Base-by-base conservation (phyloP, 2,329 filamentous ascomycete genomes). In the Periconia sp. region DNA sequence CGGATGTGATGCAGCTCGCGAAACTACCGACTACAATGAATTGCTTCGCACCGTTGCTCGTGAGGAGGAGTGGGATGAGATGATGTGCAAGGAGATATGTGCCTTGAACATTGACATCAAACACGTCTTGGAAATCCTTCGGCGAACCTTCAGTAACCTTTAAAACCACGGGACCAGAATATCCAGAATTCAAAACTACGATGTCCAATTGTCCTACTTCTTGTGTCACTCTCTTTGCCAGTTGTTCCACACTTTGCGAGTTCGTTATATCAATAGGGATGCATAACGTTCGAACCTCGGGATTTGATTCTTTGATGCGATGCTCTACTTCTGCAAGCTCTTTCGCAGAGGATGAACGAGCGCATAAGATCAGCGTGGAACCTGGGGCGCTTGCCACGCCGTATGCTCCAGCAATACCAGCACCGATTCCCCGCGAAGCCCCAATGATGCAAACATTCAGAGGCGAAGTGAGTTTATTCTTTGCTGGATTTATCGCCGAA, bases 101-200 rank as follows among this genome's bases (percentile, higher is more conserved):
- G 0, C 70, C 70, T 12, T 72, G 46, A 0, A 65, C 59, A 40
- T 73, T 72, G 4, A 71, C 59, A 21, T 65, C 52, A 15, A 73
- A 68, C 0, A 69, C 65, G n/a, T 60, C 56, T 33, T 63, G 55
- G 30, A 70, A 69, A 36, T 69, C 64, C 11, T 54, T 52, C 4
- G 67, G 61, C 4, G 52, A 26, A 5, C 67, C 70, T 12, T 63
- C 50, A n/a, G 61, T 50, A 29, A 71, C 52, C 32, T 66, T 64
- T 11, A 64, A 36, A 2, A 63, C 63, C 2, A 73, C 59, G 1
- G 62, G 62, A 0, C 68, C 69, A 0, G 68, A 64, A 43, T 65
- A 69, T 0, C 69, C 71, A 7, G 68, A 69, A 34, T 73, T 73
- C 31, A 64, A 59, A 33, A 73, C 54, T 2, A 73, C 38, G 30